Evolutionary conservation across 768 basidiomycete genomes (phyloP).

Genomic region (Phlebiopsis flavidoalba): DNA sequence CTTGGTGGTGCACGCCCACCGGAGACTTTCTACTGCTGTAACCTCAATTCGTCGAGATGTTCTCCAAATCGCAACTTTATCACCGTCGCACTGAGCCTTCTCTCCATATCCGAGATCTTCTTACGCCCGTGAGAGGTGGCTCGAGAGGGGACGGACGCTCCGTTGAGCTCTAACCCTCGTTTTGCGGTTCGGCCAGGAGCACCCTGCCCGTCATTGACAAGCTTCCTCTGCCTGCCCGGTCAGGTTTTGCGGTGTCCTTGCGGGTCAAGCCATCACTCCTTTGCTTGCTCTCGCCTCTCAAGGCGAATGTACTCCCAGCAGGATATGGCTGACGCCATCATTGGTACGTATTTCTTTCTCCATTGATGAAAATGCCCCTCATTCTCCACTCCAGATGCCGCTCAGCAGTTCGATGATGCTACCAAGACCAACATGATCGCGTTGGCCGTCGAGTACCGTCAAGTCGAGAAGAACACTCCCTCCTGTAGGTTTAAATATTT

Average conservation of each 20-base stretch:
- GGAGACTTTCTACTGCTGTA: background rate
- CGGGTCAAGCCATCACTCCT: constrained; percentile 45
- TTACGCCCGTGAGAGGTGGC: constrained; percentile 35
- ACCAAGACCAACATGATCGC: constrained; percentile 49
- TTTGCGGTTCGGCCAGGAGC: constrained; percentile 50
- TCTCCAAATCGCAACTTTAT: constrained; percentile 17
- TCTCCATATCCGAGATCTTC: constrained; percentile 19
- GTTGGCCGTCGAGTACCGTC: constrained; percentile 48
- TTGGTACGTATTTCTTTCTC: constrained; percentile 31
- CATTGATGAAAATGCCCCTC: background rate
- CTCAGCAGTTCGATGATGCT: constrained; percentile 44
- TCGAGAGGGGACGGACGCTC: constrained; percentile 42
- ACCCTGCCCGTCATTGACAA: constrained; percentile 43
- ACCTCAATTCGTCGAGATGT: constrained; percentile 13
- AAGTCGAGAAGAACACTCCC: constrained; percentile 58
- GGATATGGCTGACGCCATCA: constrained; percentile 52
- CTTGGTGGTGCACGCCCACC: background rate
- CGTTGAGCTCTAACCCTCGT: constrained; percentile 45
- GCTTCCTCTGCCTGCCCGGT: constrained; percentile 42
- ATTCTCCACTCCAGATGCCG: constrained; percentile 35
- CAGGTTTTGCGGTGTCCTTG: constrained; percentile 43
- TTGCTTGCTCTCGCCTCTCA: constrained; percentile 49
- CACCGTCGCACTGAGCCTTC: constrained; percentile 14
- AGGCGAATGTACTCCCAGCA: constrained; percentile 52
- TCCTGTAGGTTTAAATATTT: constrained; percentile 31